Percentiles rank a stretch among this genome's conserved stretches.
Evolutionary conservation across 768 basidiomycete genomes (phyloP).

Genomic region (Amanita phalloides): DNA sequence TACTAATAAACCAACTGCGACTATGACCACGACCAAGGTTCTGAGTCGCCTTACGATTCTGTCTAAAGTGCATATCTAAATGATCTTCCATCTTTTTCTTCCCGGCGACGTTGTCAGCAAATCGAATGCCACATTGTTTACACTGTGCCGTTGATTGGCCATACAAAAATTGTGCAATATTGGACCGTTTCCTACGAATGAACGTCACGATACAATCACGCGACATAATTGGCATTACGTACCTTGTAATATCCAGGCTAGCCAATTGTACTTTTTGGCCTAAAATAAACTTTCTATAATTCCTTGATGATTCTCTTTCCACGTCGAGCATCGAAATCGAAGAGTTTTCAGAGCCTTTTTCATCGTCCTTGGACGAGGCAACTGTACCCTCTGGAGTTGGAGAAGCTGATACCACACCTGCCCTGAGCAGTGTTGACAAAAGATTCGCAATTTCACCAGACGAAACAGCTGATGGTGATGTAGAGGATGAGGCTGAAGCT

Average conservation of each 20-base stretch:
- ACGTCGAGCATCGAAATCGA: constrained; percentile 25
- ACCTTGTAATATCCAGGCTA: constrained; percentile 67
- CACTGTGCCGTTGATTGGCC: constrained; percentile 72
- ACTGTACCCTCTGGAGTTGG: constrained; percentile 42
- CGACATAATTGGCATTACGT: constrained; percentile 13
- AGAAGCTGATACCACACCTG: constrained; percentile 60
- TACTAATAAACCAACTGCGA: constrained; percentile 78
- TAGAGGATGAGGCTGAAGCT: constrained; percentile 19
- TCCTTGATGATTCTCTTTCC: constrained; percentile 36
- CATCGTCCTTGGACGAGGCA: constrained; percentile 27
- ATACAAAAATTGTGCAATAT: constrained; percentile 60
- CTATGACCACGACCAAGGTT: constrained; percentile 77
- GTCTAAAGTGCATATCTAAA: constrained; percentile 92
- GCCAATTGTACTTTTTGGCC: constrained; percentile 50
- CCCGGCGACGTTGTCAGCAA: constrained; percentile 59
- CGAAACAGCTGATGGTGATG: constrained; percentile 19
- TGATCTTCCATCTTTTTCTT: constrained; percentile 79
- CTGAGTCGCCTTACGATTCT: constrained; percentile 78
- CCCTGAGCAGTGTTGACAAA: constrained; percentile 61
- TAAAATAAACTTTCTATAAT: constrained; percentile 53
- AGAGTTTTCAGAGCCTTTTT: constrained; percentile 12
- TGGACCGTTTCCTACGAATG: constrained; percentile 40
- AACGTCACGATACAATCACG: constrained; percentile 1
- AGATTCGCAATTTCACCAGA: constrained; percentile 42
- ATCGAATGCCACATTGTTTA: constrained; percentile 89